Evolutionary conservation across 768 basidiomycete genomes (phyloP).

Genomic region (Mycena maculata): DNA sequence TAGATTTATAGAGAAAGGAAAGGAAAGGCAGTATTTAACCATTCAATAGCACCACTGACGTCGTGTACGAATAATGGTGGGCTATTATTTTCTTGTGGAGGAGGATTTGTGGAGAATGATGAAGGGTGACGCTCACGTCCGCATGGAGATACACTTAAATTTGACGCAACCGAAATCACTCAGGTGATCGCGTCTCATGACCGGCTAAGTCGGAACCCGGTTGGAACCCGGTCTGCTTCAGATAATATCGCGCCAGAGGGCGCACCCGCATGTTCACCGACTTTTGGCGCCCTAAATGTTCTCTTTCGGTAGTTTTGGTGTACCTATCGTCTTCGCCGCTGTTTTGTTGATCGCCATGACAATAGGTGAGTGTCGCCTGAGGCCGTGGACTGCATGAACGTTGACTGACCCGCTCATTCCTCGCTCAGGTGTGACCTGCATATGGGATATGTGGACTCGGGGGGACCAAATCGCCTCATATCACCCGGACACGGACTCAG

Average conservation of each 20-base stretch:
- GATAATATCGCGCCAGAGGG: no score
- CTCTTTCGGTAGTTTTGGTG: constrained; percentile 2
- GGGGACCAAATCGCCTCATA: not conserved
- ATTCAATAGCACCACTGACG: constrained; percentile 13
- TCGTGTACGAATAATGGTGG: not conserved
- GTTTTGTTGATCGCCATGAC: not conserved
- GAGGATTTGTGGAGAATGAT: constrained; percentile 1
- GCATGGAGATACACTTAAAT: not conserved
- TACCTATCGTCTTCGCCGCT: not conserved
- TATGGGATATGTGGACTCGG: constrained; percentile 12
- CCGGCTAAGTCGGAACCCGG: no score
- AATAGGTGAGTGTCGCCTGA: no score
- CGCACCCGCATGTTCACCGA: no score
- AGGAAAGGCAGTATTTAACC: constrained; percentile 6
- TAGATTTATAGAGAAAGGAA: not conserved
- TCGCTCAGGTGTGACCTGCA: not conserved
- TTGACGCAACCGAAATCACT: not conserved
- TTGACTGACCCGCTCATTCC: no score
- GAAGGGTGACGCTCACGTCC: constrained; percentile 2
- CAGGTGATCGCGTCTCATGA: not conserved
- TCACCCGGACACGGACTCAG: not conserved
- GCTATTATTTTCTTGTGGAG: not conserved
- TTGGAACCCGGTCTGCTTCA: no score
- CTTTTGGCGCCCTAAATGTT: not conserved
- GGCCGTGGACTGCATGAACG: no score